Evolutionary conservation across 2,329 filamentous ascomycete species (phyloP).

Genomic region (Trichoderma koningii): DNA sequence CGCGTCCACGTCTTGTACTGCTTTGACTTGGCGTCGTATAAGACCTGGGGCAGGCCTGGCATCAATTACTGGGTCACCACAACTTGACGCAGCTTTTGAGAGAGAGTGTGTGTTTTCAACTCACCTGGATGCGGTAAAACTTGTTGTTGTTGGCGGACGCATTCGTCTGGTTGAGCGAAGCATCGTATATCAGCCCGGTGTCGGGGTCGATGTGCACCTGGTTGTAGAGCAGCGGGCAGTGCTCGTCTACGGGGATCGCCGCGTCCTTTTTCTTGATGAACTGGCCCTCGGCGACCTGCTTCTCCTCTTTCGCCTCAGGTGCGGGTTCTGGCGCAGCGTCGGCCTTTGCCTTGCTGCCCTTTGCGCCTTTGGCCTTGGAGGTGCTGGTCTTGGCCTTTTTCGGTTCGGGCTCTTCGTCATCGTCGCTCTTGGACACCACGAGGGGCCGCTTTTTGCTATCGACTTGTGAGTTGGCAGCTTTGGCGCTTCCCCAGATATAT

Average conservation of each 20-base stretch:
- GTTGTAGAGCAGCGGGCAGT: conserved; percentile 42
- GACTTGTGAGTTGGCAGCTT: conserved; percentile 31
- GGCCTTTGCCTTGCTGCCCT: conserved; percentile 32
- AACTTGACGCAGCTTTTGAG: too few species aligned
- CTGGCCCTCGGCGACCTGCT: conserved; percentile 46
- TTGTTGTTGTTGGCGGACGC: conserved; percentile 75
- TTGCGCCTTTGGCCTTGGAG: conserved; percentile 37
- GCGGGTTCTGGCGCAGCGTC: conserved; percentile 40
- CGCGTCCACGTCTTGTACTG: conserved; percentile 68
- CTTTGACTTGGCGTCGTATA: conserved; percentile 43
- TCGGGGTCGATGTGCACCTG: conserved; percentile 67
- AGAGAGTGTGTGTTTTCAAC: conserved; percentile 17
- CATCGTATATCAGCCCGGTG: conserved; percentile 70
- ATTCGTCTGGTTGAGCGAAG: conserved; percentile 77
- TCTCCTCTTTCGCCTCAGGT: conserved; percentile 45
- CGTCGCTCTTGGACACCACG: conserved; percentile 19
- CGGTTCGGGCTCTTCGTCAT: conserved; percentile 10
- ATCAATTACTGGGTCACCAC: conserved; percentile 1
- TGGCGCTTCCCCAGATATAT: conserved; percentile 35
- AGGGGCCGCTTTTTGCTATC: conserved; percentile 32
- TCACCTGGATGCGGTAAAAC: conserved; percentile 73
- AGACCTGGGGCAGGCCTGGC: neutral
- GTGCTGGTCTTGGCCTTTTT: conserved; percentile 33
- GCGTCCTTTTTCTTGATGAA: conserved; percentile 50
- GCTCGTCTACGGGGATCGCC: conserved; percentile 55